These are phyloP conservation scores for Bonnemaisonia californica DNA, from an alignment of 31 red algal species.

Conservation along the genomic window DNA sequence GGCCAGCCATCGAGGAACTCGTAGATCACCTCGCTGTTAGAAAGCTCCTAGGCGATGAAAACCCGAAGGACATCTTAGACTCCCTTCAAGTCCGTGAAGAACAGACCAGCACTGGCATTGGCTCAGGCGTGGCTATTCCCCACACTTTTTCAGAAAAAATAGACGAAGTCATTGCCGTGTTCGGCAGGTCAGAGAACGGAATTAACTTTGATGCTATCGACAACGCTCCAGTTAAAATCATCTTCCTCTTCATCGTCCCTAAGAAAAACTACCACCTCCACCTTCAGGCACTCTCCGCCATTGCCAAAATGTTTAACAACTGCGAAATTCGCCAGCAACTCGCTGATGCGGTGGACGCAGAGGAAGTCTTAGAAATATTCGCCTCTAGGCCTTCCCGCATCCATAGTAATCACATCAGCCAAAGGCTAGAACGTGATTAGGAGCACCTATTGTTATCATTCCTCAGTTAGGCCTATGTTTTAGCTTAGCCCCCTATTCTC, in stretches of 20 bases:
- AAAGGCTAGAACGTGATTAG: too few relatives aligned
- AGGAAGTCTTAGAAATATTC: neutral
- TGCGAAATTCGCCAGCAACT: slow-evolving; percentile 6
- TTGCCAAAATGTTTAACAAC: neutral
- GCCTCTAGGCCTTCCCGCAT: too few relatives aligned
- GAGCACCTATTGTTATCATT: too few relatives aligned
- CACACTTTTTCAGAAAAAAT: neutral
- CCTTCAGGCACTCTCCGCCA: neutral
- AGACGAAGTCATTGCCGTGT: neutral
- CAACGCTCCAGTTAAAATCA: neutral
- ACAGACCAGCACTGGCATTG: neutral
- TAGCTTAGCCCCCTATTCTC: too few relatives aligned
- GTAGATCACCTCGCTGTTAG: neutral
- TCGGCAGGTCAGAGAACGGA: neutral
- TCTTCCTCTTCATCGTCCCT: neutral
- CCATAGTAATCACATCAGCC: too few relatives aligned
- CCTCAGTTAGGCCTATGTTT: too few relatives aligned
- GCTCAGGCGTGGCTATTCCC: slow-evolving; percentile 3
- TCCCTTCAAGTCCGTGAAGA: neutral
- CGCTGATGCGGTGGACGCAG: neutral
- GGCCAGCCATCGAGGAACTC: neutral
- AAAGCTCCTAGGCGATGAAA: neutral
- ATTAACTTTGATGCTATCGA: neutral
- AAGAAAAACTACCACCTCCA: neutral
- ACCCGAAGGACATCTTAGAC: neutral